Conservation (phyloP, 164 flowering plant genomes). For the Macadamia integrifolia region DNA sequence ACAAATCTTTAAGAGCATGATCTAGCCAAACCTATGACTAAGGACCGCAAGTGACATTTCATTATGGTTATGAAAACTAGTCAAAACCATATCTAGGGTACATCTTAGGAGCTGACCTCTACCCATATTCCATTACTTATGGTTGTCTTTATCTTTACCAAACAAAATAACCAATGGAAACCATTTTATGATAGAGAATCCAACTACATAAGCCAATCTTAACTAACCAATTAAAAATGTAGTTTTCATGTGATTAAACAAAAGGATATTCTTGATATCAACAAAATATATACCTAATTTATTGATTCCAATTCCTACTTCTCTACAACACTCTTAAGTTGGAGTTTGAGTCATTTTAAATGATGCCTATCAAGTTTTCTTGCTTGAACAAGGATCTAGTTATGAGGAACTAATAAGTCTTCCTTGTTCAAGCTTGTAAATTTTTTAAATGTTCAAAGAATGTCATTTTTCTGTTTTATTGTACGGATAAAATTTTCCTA, state of each 20-base stretch:
- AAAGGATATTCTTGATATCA: not conserved
- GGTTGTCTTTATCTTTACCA: not conserved
- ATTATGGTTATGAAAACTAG: too few species aligned
- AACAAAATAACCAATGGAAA: not conserved
- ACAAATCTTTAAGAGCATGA: not conserved
- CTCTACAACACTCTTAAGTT: not conserved
- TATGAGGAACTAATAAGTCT: too few species aligned
- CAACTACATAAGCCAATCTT: not conserved
- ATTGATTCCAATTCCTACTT: constrained; percentile 8
- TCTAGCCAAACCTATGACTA: not conserved
- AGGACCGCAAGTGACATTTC: not conserved
- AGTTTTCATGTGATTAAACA: constrained; percentile 2
- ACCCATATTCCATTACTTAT: too few species aligned
- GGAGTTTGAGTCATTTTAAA: not conserved
- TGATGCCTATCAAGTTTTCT: too few species aligned
- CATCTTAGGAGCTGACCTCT: too few species aligned
- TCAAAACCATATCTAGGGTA: too few species aligned
- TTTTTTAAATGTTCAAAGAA: too few species aligned
- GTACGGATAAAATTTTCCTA: too few species aligned
- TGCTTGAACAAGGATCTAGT: too few species aligned
- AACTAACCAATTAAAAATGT: constrained; percentile 7
- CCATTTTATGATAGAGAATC: not conserved
- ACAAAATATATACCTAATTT: not conserved
- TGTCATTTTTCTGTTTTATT: too few species aligned
- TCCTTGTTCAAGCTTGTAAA: too few species aligned